phyloP scores from a whole-genome alignment of 306 rosid species.

The Vigna trinervia region DNA sequence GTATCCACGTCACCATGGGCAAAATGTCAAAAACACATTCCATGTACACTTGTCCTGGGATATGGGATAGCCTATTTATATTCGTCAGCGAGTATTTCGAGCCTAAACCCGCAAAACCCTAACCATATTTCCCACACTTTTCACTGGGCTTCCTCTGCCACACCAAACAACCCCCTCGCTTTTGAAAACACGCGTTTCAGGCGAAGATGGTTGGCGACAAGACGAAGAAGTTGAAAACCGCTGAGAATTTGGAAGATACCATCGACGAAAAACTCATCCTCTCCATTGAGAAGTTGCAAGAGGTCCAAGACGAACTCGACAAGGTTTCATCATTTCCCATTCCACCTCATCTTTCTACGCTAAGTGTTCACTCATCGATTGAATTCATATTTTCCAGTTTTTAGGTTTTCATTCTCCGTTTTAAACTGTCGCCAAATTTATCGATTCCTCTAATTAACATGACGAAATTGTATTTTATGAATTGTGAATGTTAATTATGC shows the following conservation, averaged over 20 bases:
- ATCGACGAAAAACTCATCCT: conserved; percentile 78
- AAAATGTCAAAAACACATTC: conserved; percentile 1
- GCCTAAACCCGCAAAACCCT: conserved; percentile 65
- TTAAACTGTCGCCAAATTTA: not conserved
- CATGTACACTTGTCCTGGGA: conserved; percentile 7
- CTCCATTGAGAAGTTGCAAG: conserved; percentile 86
- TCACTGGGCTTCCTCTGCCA: not conserved
- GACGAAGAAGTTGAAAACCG: conserved; percentile 67
- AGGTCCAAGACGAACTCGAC: conserved; percentile 90
- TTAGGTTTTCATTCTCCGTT: not conserved
- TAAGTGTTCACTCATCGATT: not conserved
- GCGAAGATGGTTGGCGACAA: conserved; percentile 72
- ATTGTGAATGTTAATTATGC: not conserved
- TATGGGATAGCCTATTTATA: not conserved
- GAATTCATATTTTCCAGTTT: not conserved
- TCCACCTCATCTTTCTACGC: not conserved
- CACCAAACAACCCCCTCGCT: not conserved
- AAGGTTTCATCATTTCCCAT: conserved; percentile 54
- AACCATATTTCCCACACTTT: conserved; percentile 22
- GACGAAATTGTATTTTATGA: not conserved
- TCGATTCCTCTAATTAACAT: not conserved
- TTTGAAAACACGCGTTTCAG: conserved; percentile 11
- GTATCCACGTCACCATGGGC: not conserved
- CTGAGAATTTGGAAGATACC: conserved; percentile 54
- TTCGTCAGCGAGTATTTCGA: not conserved